These are phyloP conservation scores for Ophiostoma sp. DNA, from an alignment of 2,329 filamentous ascomycete genomes.

Conservation along the genomic window DNA sequence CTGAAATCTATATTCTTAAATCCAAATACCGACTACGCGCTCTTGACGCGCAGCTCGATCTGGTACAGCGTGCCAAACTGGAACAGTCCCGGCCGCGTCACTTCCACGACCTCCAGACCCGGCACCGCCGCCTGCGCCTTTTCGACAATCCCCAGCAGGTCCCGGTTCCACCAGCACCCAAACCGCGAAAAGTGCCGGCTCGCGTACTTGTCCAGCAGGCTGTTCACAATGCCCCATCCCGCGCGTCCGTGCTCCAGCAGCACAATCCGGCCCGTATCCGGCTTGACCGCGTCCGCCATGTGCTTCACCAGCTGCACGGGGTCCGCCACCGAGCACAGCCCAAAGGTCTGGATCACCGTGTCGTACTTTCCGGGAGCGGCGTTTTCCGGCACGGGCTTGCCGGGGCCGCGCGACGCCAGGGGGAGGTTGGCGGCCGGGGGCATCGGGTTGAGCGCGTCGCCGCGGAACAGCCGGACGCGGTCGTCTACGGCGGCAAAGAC, in stretches of 20 bases:
- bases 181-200: slow-evolving; percentile 53
- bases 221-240: slow-evolving; percentile 50
- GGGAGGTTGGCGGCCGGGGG: slow-evolving; percentile 29
- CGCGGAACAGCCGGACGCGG: slow-evolving; percentile 30
- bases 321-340: slow-evolving; percentile 57
- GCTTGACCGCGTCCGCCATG: slow-evolving; percentile 48
- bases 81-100: slow-evolving; percentile 47
- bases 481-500: too few species aligned
- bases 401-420: not conserved
- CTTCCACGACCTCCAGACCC: slow-evolving; percentile 52
- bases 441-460: slow-evolving; percentile 45
- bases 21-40: not conserved
- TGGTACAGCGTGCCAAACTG: slow-evolving; percentile 56
- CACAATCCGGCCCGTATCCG: slow-evolving; percentile 54
- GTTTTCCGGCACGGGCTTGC: not conserved
- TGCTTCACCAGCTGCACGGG: slow-evolving; percentile 50
- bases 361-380: slow-evolving; percentile 45
- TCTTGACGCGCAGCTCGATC: slow-evolving; percentile 49
- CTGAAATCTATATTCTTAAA: not conserved
- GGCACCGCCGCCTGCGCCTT: slow-evolving; percentile 45
- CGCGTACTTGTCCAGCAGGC: slow-evolving; percentile 51
- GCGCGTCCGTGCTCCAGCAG: slow-evolving; percentile 60
- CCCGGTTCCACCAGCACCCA: slow-evolving; percentile 65
- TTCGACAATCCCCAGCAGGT: slow-evolving; percentile 52
- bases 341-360: slow-evolving; percentile 60